These are phyloP conservation scores for Huntiella bhutanensis DNA, from an alignment of 2,329 filamentous ascomycete species.

Conservation along the genomic window DNA sequence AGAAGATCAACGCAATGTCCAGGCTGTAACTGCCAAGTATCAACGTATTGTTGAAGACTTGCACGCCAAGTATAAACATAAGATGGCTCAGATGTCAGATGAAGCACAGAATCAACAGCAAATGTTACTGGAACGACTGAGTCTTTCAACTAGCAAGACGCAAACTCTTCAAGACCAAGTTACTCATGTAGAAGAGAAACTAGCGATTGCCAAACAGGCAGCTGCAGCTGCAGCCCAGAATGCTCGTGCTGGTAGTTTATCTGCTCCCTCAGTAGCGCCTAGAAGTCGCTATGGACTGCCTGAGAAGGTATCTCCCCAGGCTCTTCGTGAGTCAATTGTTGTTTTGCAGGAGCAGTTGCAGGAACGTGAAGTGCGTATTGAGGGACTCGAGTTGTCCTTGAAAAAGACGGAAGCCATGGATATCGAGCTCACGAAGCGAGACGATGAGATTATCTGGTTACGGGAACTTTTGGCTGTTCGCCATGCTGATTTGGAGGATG, in stretches of 20 bases:
- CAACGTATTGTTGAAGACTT: constrained; percentile 56
- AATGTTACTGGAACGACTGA: constrained; percentile 63
- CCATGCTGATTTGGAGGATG: constrained; percentile 79
- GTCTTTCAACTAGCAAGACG: constrained; percentile 65
- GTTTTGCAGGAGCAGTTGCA: constrained; percentile 94
- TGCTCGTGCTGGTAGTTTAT: constrained; percentile 36
- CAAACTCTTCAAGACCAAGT: constrained; percentile 76
- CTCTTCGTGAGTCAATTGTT: constrained; percentile 85
- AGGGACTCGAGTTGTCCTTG: constrained; percentile 59
- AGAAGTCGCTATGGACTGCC: constrained; percentile 28
- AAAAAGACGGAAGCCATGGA: constrained; percentile 59
- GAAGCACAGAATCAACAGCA: constrained; percentile 66
- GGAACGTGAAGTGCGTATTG: constrained; percentile 76
- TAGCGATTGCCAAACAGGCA: constrained; percentile 76
- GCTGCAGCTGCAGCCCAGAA: constrained; percentile 67
- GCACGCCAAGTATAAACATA: constrained; percentile 54
- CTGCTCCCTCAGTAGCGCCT: constrained; percentile 19
- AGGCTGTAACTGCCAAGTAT: constrained; percentile 36
- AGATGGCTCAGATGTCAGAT: constrained; percentile 54
- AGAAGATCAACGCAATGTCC: constrained; percentile 36
- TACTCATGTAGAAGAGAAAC: constrained; percentile 67
- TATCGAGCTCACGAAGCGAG: constrained; percentile 69
- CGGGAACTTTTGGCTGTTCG: constrained; percentile 82
- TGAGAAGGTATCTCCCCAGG: constrained; percentile 84
- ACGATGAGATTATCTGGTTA: constrained; percentile 88